Base-by-base conservation (phyloP, 805 yeast species). In the Wickerhamomyces mucosus region DNA sequence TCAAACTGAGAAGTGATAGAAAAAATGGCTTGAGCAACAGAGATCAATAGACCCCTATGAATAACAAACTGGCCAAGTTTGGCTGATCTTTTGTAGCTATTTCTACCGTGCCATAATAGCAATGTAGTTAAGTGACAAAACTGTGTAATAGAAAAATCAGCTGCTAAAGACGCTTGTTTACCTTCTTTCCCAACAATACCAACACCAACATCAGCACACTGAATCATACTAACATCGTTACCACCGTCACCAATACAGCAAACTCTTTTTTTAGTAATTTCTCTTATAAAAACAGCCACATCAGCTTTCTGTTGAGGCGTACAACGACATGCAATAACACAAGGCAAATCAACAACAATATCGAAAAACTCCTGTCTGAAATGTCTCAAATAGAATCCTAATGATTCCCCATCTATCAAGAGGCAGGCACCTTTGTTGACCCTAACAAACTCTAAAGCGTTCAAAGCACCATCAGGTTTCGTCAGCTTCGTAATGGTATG, bases 231-330 rank as follows among this genome's bases (percentile, higher is more conserved):
- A 21, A 92, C 99, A 58, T 92, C 99, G 50, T 92, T 92, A 46
- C 99, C 99, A 48, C 99, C 99, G 57, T 92, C 99, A 35, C 99
- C 99, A 43, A 92, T 94, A 50, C 97, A 92, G 43, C 97, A 89
- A 3, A 89, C 96, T 31, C 98, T 64, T 50, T 83, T 84, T 5
- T 84, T 83, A 0, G 97, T 92, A 19, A 72, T 59, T 37, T 71
- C 72, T 47, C 88, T 71, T 41, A 92, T 92, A 41, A 79, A 61
- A 17, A 72, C 46, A 0, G 97, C 96, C 33, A 94, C 82, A 51
- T 92, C 97, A 0, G 97, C 97, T 54, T 92, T 92, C 50, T 92
- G 99, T 56, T 94, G 97, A 0, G 99, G 99, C 1, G 96, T 78
- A 59, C 99, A 92, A 43, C 99, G 80, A 54, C 98, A 92, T 1